Percentiles rank a stretch among this genome's conserved stretches.
These are phyloP conservation scores for Lactarius sp. DNA, from an alignment of 768 basidiomycete genomes.

Conservation along the genomic window DNA sequence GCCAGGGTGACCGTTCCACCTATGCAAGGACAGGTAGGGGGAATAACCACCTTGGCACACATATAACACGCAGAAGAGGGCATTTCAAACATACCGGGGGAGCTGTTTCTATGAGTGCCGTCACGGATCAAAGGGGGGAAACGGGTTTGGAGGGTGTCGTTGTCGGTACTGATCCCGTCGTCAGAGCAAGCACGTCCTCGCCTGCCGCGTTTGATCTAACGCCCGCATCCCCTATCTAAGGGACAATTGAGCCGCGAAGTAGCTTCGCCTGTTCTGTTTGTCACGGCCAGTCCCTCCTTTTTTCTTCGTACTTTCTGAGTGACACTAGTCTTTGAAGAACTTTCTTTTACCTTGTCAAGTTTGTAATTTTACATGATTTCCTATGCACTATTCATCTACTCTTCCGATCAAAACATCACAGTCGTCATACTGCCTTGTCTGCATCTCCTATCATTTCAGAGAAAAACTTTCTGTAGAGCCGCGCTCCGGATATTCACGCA, in stretches of 20 bases:
- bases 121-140: constrained; percentile 9
- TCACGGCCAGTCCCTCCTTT: not conserved
- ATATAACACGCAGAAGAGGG: constrained; percentile 14
- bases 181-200: constrained; percentile 24
- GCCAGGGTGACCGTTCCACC: constrained; percentile 10
- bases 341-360: constrained; percentile 3
- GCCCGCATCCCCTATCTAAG: constrained; percentile 1
- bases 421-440: not conserved
- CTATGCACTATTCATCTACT: constrained; percentile 9
- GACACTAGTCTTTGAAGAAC: constrained; percentile 1
- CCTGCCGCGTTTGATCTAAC: constrained; percentile 21
- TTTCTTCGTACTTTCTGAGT: not conserved
- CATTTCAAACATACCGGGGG: constrained; percentile 17
- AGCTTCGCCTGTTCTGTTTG: not conserved
- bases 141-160: not conserved
- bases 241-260: not conserved
- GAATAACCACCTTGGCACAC: not conserved
- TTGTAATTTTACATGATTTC: constrained; percentile 15
- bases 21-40: constrained; percentile 4
- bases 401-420: not conserved
- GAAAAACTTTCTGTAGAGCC: not conserved
- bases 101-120: constrained; percentile 23
- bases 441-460: constrained; percentile 12
- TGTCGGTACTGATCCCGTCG: constrained; percentile 1
- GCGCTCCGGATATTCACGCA: not conserved